These are phyloP conservation scores for Silene coronaria DNA, from an alignment of 179 eudicot species.

Conservation along the genomic window DNA sequence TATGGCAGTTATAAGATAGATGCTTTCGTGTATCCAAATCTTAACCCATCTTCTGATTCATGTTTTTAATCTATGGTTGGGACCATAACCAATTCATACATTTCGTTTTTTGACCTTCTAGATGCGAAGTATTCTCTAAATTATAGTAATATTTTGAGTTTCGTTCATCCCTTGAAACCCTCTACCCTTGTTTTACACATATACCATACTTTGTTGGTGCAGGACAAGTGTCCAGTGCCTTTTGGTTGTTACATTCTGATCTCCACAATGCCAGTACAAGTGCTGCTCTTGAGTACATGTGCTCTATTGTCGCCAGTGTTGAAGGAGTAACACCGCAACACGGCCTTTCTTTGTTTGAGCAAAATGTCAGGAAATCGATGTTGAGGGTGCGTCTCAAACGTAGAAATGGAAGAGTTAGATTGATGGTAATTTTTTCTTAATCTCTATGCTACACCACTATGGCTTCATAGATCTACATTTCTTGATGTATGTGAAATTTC, in stretches of 20 bases:
- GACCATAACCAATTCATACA: not conserved
- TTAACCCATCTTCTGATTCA: not conserved
- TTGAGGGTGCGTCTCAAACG: constrained; percentile 70
- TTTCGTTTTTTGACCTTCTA: not conserved
- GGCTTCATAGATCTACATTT: constrained; percentile 1
- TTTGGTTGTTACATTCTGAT: constrained; percentile 67
- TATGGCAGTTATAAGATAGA: not conserved
- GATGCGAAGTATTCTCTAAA: not conserved
- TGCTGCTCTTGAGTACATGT: constrained; percentile 68
- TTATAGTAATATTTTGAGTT: not conserved
- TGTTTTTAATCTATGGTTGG: not conserved
- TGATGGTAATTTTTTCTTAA: constrained; percentile 45
- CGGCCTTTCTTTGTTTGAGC: constrained; percentile 44
- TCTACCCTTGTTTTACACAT: not conserved
- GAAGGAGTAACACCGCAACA: constrained; percentile 39
- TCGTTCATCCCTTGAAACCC: not conserved
- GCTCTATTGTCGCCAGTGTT: constrained; percentile 55
- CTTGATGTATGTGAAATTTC: constrained; percentile 18
- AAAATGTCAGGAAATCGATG: constrained; percentile 48
- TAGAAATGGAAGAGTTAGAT: constrained; percentile 87
- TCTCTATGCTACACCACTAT: not conserved
- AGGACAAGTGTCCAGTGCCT: constrained; percentile 61
- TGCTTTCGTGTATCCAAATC: not conserved
- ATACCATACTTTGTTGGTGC: constrained; percentile 22
- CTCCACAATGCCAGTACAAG: constrained; percentile 45